These are phyloP conservation scores for Forsythia suspensa DNA, from an alignment of 257 asterid species.

Conservation along the genomic window DNA sequence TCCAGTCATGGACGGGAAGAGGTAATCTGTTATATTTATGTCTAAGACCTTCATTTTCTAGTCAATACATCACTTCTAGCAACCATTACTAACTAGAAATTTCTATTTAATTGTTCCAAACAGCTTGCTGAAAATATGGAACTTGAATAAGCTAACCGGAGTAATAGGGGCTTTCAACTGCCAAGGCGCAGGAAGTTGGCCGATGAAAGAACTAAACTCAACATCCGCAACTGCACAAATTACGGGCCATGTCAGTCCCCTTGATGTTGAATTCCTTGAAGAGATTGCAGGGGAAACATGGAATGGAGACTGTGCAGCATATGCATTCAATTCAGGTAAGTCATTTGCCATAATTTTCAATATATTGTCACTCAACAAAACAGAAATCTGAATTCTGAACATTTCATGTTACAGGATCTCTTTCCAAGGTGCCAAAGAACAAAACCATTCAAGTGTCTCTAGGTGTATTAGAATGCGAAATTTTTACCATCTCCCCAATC, in stretches of 20 bases:
- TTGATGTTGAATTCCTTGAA: slow-evolving; percentile 48
- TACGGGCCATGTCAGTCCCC: slow-evolving; percentile 43
- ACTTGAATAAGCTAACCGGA: slow-evolving; percentile 60
- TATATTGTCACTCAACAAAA: neutral
- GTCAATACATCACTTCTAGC: neutral
- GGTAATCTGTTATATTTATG: slow-evolving; percentile 25
- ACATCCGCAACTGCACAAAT: slow-evolving; percentile 8
- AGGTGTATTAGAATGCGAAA: slow-evolving; percentile 44
- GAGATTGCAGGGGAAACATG: slow-evolving; percentile 52
- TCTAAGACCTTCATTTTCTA: neutral
- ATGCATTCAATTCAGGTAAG: slow-evolving; percentile 49
- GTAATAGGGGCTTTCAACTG: slow-evolving; percentile 69
- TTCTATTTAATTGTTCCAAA: neutral
- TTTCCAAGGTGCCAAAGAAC: slow-evolving; percentile 37
- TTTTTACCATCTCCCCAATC: slow-evolving; percentile 57
- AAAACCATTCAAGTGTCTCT: slow-evolving; percentile 37
- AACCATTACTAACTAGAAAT: slow-evolving; percentile 8
- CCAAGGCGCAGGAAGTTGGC: slow-evolving; percentile 75
- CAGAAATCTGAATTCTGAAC: neutral
- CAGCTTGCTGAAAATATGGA: slow-evolving; percentile 80
- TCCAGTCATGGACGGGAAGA: slow-evolving; percentile 62
- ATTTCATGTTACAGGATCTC: slow-evolving; percentile 35
- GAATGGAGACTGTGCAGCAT: slow-evolving; percentile 49
- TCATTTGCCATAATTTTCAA: neutral
- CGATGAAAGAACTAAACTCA: slow-evolving; percentile 32